phyloP scores from a whole-genome alignment of 192 early-diverging fungal species.

The Gryganskiella cystojenkinii region DNA sequence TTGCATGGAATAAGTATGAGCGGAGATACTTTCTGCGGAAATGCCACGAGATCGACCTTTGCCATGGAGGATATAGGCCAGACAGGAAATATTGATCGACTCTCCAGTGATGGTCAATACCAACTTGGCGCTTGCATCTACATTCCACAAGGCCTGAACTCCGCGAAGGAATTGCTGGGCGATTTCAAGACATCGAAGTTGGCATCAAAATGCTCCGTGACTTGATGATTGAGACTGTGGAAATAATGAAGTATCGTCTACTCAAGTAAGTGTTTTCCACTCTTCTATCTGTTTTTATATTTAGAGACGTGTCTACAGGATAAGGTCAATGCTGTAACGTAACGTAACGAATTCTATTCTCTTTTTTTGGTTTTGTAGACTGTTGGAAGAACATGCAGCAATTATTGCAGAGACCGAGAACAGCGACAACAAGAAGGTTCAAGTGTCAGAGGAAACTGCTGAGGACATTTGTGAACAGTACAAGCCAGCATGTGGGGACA shows the following conservation, averaged over 20 bases:
- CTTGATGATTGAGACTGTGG: conserved; percentile 29
- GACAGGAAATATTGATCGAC: conserved; percentile 22
- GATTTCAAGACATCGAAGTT: conserved; percentile 27
- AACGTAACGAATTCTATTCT: conserved; percentile 7
- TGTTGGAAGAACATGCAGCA: conserved; percentile 10
- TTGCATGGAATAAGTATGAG: conserved; percentile 15
- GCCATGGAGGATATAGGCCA: conserved; percentile 13
- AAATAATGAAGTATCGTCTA: conserved; percentile 20
- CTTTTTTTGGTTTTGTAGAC: conserved; percentile 18
- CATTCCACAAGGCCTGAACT: conserved; percentile 24
- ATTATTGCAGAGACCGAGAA: conserved; percentile 11
- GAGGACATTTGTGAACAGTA: conserved; percentile 3
- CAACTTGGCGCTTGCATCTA: conserved; percentile 27
- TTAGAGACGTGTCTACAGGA: background rate
- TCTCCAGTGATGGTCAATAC: conserved; percentile 18
- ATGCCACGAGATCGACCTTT: conserved; percentile 27
- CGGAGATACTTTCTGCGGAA: conserved; percentile 12
- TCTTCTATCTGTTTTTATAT: conserved; percentile 11
- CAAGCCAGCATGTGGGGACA: background rate
- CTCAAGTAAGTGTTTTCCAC: conserved; percentile 15
- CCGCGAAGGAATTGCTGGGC: conserved; percentile 7
- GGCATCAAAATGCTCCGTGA: conserved; percentile 19
- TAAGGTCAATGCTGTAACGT: conserved; percentile 4
- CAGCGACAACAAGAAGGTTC: conserved; percentile 17
- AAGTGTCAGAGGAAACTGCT: conserved; percentile 6